A percentile compares a stretch with the other conserved stretches of the same genome.
These are phyloP conservation scores for Calonectria pteridis DNA, from an alignment of 2,329 filamentous ascomycete genomes.

Conservation along the genomic window DNA sequence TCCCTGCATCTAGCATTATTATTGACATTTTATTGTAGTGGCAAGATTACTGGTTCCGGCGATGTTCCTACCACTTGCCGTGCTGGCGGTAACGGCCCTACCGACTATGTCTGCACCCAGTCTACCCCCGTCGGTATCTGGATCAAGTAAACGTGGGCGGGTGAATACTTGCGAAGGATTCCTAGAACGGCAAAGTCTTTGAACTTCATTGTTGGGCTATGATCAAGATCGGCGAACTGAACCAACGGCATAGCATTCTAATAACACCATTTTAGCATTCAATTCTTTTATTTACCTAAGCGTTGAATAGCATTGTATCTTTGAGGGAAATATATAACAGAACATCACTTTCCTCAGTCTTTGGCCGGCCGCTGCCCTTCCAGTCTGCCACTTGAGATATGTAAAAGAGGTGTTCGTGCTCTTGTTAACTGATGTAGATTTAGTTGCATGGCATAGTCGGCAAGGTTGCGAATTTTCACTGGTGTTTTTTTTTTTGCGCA, in stretches of 20 bases:
- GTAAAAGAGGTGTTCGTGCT: too few species aligned
- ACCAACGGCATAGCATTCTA: not conserved
- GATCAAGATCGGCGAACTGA: not conserved
- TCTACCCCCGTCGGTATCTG: not conserved
- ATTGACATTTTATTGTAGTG: not conserved
- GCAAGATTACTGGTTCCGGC: not conserved
- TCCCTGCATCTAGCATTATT: not conserved
- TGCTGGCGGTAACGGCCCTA: not conserved
- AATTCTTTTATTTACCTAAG: not conserved
- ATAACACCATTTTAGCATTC: not conserved
- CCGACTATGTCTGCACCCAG: slow-evolving; percentile 1
- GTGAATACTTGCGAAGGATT: not conserved
- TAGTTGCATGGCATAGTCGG: too few species aligned
- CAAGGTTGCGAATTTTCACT: too few species aligned
- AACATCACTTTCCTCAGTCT: too few species aligned
- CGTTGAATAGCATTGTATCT: not conserved
- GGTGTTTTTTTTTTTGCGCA: too few species aligned
- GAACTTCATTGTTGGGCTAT: not conserved
- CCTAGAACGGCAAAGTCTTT: not conserved
- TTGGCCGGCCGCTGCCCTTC: too few species aligned
- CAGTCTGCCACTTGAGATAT: too few species aligned
- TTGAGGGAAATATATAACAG: too few species aligned
- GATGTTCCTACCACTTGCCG: not conserved
- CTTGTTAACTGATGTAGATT: too few species aligned
- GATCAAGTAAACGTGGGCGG: not conserved